Conservation (phyloP, 208 protist genomes). For the Acanthamoeba sp. region DNA sequence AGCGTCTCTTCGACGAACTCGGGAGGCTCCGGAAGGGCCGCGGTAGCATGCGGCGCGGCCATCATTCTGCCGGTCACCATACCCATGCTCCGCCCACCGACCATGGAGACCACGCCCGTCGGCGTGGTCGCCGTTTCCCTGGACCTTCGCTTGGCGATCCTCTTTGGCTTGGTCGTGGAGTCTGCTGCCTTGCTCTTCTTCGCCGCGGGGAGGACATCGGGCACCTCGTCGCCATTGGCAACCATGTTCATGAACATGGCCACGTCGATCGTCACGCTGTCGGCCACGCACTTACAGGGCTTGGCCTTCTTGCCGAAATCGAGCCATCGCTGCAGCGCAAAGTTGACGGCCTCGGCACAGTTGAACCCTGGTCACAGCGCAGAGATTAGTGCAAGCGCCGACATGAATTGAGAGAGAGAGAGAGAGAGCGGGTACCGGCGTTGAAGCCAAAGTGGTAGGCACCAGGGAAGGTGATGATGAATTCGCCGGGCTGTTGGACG, state of each 20-base stretch:
- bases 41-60: not conserved
- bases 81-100: constrained; percentile 32
- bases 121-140: not conserved
- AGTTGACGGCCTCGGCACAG: constrained; percentile 85
- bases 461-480: constrained; percentile 84
- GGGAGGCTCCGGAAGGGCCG: not conserved
- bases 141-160: constrained; percentile 47
- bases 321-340: constrained; percentile 81
- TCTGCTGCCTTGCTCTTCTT: not conserved
- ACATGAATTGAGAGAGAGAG: too few species aligned
- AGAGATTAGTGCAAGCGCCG: too few species aligned
- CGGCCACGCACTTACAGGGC: constrained; percentile 73
- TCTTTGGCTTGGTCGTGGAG: not conserved
- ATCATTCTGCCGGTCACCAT: not conserved
- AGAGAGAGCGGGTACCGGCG: not conserved
- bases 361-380: constrained; percentile 75
- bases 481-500: constrained; percentile 79
- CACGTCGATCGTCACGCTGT: constrained; percentile 75
- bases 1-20: constrained; percentile 25
- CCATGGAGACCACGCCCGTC: not conserved
- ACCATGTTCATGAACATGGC: constrained; percentile 40
- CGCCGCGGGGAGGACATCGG: not conserved
- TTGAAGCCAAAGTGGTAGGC: constrained; percentile 87
- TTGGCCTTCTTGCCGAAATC: constrained; percentile 76
- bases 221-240: constrained; percentile 2